Evolutionary conservation across 2,329 filamentous ascomycete species (phyloP), one percentile per base, ranked within the genome.

Genomic region (Furcasterigmium furcatum): DNA sequence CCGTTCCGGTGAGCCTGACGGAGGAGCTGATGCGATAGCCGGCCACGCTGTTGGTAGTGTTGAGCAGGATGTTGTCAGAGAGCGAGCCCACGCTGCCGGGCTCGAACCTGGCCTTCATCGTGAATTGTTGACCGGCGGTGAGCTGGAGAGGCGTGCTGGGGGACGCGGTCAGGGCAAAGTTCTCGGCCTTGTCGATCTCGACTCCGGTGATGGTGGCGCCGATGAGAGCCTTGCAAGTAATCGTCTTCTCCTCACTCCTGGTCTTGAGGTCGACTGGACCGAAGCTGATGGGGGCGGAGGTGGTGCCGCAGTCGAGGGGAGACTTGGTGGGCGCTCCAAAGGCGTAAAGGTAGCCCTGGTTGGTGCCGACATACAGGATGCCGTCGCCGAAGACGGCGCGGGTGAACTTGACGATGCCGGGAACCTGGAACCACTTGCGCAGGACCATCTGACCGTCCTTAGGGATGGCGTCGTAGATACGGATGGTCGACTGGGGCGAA

Each of bases 311-410:
- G 55, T 79, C 77, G 3, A 82, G 61, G 0, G 77, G 71, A 7
- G 68, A 54, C 38, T 76, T 79, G 19, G 75, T 73, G 0, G 77
- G 75, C 0, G 76, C 74, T 2, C 78, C 78, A 46, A 77, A 79
- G 2, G 68, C 77, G 27, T 79, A 80, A 16, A 82, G 57, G 44
- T 62, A 71, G 4, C 77, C 78, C 25, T 64, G 60, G 3, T 63
- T 72, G 1, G 72, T 76, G 9, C 73, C 74, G 13, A 80, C 57
- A 47, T 80, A 82, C 2, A 72, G 70, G 43, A 71, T 68, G 1
- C 74, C 76, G 48, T 82, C 68, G 7, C 78, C 77, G 47, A 82
- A 81, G 3, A 77, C 74, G 3, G 78, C 74, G 2, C 77, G 68
- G 3, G 72, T 73, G 50, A 82, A 82, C 58, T 82, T 82, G 34